Base-by-base conservation (phyloP, 176 grass and related monocot species). In the Carex scoparia region DNA sequence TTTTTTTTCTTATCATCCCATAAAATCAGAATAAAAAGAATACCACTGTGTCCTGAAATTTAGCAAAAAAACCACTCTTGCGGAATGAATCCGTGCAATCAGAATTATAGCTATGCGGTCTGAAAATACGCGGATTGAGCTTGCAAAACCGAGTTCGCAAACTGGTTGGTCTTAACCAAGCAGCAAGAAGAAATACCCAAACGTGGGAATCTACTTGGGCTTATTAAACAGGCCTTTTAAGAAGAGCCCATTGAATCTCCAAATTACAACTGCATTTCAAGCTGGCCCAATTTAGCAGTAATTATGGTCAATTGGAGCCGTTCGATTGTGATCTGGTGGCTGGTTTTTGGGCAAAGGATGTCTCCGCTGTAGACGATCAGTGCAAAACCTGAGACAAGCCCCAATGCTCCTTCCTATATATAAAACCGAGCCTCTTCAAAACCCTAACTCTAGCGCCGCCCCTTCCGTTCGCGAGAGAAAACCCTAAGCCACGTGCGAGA, bases 401-500 rank as follows among this genome's bases (percentile, higher is more conserved):
- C 33, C 81, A 10, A 49, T 19, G 5, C 64, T 60, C 56, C 7
- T 74, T 16, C 4, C 35, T 67, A 86, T 80, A 68, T 67, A 86
- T 54, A 69, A 56, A 69, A 40, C 7, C 8, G 10, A 9, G 6
- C 9, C 40, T 57, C 18, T 61, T 87, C 79, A 72, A 89, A 85
- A 85, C 46, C 62, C 56, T 89, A 87, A 88, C 88, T 79, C 89
- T 89, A 89, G 14, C 18, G 3, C 49, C 57, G 8, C 8, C 49
- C 11, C 44, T 2, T 18, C 9, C 65, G 38, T 60, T 80, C 67
- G 78, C 77, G 51, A 61, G 28, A 31, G 53, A 40, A 87, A 87
- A 87, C 88, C 88, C 88, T 90, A 92, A 85, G 84, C 87, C 77
- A 88, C 74, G 80, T 33, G 49, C 69, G 79, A 51, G 44, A 73